Evolutionary conservation across 306 rosid genomes (phyloP).

Genomic region (Arachis hypogaea): DNA sequence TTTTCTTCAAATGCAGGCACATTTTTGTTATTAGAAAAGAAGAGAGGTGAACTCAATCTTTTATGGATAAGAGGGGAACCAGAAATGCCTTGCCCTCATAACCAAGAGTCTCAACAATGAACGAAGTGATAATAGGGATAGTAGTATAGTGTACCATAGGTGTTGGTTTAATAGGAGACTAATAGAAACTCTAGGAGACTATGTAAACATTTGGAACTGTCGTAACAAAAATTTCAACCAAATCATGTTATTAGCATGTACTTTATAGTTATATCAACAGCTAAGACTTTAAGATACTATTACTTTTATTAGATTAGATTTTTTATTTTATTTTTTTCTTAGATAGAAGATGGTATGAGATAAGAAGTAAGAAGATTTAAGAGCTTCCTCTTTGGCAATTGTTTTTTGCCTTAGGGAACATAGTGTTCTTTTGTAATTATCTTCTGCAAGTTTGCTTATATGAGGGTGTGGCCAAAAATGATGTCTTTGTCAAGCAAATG

Average conservation of each 20-base stretch:
- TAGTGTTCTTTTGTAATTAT: not conserved
- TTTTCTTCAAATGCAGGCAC: no score
- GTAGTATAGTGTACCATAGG: constrained; percentile 34
- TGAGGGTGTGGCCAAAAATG: constrained; percentile 11
- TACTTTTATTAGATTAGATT: no score
- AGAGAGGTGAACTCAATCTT: constrained; percentile 5
- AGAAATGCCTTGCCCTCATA: constrained; percentile 84
- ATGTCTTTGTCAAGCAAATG: constrained; percentile 20
- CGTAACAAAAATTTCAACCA: no score
- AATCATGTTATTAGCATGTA: no score
- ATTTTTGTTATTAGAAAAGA: no score
- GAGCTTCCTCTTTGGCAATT: not conserved
- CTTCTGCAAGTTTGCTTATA: constrained; percentile 20
- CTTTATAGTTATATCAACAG: no score
- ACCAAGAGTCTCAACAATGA: constrained; percentile 56
- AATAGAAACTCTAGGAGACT: not conserved
- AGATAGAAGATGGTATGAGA: not conserved
- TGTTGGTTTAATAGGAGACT: constrained; percentile 45
- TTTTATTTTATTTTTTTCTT: no score
- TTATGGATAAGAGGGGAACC: constrained; percentile 95
- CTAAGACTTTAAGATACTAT: no score
- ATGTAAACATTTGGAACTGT: no score
- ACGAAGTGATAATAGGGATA: constrained; percentile 37
- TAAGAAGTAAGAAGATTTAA: not conserved
- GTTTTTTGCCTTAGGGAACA: not conserved